Percentiles rank a stretch among this genome's conserved stretches.
These are phyloP conservation scores for Pleurotus citrinopileatus DNA, from an alignment of 768 basidiomycete species.

Conservation along the genomic window DNA sequence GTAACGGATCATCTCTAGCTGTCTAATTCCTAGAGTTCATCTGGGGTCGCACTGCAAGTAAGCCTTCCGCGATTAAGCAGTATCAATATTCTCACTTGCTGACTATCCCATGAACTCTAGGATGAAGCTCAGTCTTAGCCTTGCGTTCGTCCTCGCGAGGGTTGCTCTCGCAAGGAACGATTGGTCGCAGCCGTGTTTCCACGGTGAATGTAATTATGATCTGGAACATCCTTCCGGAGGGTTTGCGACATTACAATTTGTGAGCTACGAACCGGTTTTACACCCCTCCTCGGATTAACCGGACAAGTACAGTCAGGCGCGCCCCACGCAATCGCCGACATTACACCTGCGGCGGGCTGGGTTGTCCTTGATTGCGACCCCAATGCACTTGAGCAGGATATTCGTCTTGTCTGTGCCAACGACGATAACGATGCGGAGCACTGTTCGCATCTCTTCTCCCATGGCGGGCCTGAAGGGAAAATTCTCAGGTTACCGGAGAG, in stretches of 20 bases:
- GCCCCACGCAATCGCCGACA: neutral
- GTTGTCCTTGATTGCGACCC: slow-evolving; percentile 3
- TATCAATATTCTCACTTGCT: too few species aligned
- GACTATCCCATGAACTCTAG: too few species aligned
- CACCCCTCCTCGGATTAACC: neutral
- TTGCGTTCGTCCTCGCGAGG: neutral
- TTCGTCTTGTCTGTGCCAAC: slow-evolving; percentile 3
- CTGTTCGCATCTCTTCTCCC: slow-evolving; percentile 7
- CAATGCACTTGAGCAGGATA: neutral
- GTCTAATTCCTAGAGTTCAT: too few species aligned
- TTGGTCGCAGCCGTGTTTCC: slow-evolving; percentile 22
- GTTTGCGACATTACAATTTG: neutral
- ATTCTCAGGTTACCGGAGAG: slow-evolving; percentile 5
- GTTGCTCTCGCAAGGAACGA: slow-evolving; percentile 14
- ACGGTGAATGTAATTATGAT: slow-evolving; percentile 21
- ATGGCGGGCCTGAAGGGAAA: slow-evolving; percentile 4
- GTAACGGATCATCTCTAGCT: too few species aligned
- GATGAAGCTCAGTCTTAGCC: neutral
- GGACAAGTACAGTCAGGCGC: neutral
- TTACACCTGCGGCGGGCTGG: slow-evolving; percentile 1
- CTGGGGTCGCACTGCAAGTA: too few species aligned
- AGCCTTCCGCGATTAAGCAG: too few species aligned
- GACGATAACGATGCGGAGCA: slow-evolving; percentile 1
- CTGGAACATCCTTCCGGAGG: slow-evolving; percentile 5
- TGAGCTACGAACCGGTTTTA: neutral